phyloP scores from a whole-genome alignment of 805 yeast species.

The Yamadazyma ubonensis region DNA sequence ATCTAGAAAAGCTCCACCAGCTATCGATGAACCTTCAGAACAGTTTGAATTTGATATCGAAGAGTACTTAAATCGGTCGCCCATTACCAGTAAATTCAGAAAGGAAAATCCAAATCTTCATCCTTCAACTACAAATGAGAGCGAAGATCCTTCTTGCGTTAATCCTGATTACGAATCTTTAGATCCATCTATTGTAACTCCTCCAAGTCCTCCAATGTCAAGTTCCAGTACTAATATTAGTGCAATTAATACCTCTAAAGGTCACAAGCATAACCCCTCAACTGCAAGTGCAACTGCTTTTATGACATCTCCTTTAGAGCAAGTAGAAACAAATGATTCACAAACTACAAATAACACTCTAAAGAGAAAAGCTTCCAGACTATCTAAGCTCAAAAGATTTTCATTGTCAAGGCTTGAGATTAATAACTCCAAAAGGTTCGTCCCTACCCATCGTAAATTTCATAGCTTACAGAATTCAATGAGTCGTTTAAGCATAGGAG shows the following conservation, averaged over 20 bases:
- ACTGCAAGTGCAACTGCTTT: constrained; percentile 5
- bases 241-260: background rate
- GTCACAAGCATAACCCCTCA: constrained; percentile 1
- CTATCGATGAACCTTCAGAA: constrained; percentile 2
- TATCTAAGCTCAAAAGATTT: constrained; percentile 12
- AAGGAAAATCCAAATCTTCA: constrained; percentile 28
- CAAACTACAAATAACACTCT: background rate
- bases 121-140: constrained; percentile 14
- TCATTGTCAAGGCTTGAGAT: constrained; percentile 12
- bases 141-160: constrained; percentile 5
- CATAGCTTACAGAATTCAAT: constrained; percentile 8
- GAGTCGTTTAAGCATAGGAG: constrained; percentile 2
- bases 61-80: constrained; percentile 22
- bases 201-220: constrained; percentile 15
- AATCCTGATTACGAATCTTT: constrained; percentile 10
- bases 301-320: constrained; percentile 10
- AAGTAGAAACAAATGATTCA: background rate
- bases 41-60: constrained; percentile 16
- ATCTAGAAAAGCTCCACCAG: constrained; percentile 15
- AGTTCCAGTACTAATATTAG: background rate
- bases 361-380: constrained; percentile 4
- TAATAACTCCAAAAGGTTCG: constrained; percentile 2
- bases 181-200: constrained; percentile 14
- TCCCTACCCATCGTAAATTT: constrained; percentile 13
- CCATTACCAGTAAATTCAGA: constrained; percentile 22